phyloP scores from a whole-genome alignment of 2,329 filamentous ascomycete species.

The Calonectria fujianensis region DNA sequence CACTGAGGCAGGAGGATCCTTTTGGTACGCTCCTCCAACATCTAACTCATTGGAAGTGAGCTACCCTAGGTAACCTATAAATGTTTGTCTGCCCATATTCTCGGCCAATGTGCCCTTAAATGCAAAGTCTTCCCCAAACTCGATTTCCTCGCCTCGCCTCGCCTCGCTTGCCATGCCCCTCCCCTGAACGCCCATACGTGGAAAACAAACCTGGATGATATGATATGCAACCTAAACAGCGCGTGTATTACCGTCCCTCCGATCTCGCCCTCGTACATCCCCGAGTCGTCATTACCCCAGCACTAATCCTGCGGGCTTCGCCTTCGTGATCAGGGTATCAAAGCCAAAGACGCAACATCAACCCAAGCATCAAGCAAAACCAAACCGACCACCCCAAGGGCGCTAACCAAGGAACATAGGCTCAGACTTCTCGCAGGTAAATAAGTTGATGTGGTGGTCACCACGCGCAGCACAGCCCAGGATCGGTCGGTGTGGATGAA shows the following conservation, averaged over 20 bases:
- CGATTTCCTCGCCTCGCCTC: conserved; percentile 37
- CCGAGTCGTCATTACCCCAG: conserved; percentile 36
- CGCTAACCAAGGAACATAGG: conserved; percentile 57
- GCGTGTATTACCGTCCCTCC: conserved; percentile 43
- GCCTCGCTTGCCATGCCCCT: conserved; percentile 47
- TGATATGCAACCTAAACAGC: conserved; percentile 52
- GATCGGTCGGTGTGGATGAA: conserved; percentile 96
- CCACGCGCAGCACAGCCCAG: conserved; percentile 90
- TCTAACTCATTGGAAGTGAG: conserved; percentile 35
- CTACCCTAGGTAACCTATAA: conserved; percentile 27
- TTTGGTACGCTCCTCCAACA: conserved; percentile 39
- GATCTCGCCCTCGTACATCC: conserved; percentile 35
- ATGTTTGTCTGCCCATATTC: conserved; percentile 19
- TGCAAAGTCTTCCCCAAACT: conserved; percentile 35
- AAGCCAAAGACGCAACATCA: conserved; percentile 24
- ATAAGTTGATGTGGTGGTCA: conserved; percentile 93
- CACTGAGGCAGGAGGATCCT: conserved; percentile 33
- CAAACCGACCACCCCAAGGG: conserved; percentile 47
- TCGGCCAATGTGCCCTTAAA: conserved; percentile 40
- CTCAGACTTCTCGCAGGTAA: conserved; percentile 78
- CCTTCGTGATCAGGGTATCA: conserved; percentile 35
- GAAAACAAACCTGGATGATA: conserved; percentile 50
- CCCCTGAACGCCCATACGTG: conserved; percentile 50
- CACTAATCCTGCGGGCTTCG: neutral
- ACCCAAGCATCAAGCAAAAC: conserved; percentile 39